Conservation (phyloP, 768 basidiomycete genomes). For the Hortiboletus flavorubellus region DNA sequence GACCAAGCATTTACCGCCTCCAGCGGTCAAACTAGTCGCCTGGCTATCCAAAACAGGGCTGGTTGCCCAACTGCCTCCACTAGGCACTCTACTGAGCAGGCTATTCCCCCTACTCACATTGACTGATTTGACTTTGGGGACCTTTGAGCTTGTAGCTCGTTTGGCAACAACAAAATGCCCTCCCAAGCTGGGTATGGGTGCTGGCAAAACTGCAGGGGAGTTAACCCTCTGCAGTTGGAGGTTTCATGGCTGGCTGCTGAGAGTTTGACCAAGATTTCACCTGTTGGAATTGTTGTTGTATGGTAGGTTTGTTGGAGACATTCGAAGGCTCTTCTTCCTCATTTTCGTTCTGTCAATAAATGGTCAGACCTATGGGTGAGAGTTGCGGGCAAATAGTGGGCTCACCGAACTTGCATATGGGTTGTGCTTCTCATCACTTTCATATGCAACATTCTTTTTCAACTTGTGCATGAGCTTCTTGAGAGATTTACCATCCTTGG, state of each 20-base stretch:
- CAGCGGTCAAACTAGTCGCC: constrained; percentile 32
- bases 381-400: constrained; percentile 3
- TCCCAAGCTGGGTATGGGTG: constrained; percentile 51
- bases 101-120: constrained; percentile 53
- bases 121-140: constrained; percentile 52
- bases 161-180: constrained; percentile 81
- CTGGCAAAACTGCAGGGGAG: constrained; percentile 56
- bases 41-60: constrained; percentile 44
- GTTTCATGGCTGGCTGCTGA: constrained; percentile 32
- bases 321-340: constrained; percentile 62
- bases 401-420: constrained; percentile 78
- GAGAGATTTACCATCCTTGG: constrained; percentile 73
- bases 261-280: constrained; percentile 45
- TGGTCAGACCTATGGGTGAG: background rate
- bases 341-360: constrained; percentile 52
- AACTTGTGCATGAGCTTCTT: constrained; percentile 82
- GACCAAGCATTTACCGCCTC: constrained; percentile 17
- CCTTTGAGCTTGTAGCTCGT: constrained; percentile 83
- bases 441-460: constrained; percentile 80
- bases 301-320: constrained; percentile 42
- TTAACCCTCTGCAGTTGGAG: constrained; percentile 33
- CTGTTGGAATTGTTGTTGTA: constrained; percentile 41
- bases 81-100: constrained; percentile 42
- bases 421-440: constrained; percentile 76
- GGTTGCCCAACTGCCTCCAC: constrained; percentile 47